A percentile compares a stretch with the other conserved stretches of the same genome.
phyloP scores from a whole-genome alignment of 495 filamentous ascomycete species.

The Annulohypoxylon nitens region DNA sequence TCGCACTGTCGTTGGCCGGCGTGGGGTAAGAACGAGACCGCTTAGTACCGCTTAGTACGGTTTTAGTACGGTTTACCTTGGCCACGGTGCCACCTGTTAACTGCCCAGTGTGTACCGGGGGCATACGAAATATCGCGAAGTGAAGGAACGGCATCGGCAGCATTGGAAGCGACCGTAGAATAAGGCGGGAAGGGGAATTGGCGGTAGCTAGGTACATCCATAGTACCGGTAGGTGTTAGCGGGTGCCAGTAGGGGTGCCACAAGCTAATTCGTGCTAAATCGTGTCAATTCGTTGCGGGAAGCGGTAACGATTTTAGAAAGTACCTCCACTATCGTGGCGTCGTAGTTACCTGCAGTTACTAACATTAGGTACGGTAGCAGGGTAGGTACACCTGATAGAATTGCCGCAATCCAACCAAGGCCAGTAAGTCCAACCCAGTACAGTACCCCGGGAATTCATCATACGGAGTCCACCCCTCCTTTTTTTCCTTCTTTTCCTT shows the following conservation, averaged over 20 bases:
- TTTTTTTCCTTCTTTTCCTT: neutral
- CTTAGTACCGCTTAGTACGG: conserved; percentile 30
- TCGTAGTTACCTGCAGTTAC: conserved; percentile 9
- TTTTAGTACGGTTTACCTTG: conserved; percentile 11
- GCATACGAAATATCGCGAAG: neutral
- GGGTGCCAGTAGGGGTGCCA: conserved; percentile 18
- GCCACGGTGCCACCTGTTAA: neutral
- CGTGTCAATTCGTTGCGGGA: neutral
- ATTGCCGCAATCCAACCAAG: neutral
- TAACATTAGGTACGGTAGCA: neutral
- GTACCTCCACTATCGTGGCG: conserved; percentile 41
- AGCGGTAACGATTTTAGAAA: conserved; percentile 12
- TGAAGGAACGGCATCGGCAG: conserved; percentile 12
- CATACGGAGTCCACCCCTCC: conserved; percentile 23
- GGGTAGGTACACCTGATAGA: neutral
- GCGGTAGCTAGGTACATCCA: neutral
- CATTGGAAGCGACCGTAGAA: neutral
- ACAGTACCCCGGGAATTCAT: conserved; percentile 17
- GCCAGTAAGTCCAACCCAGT: neutral
- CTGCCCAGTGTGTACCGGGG: conserved; percentile 28
- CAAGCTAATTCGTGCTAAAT: conserved; percentile 18
- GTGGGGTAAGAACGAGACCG: conserved; percentile 44
- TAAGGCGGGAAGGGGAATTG: neutral
- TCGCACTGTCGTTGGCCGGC: conserved; percentile 50
- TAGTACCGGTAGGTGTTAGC: neutral